Base-by-base conservation (phyloP, 2,329 filamentous ascomycete species). In the Hypoxylon sp. region DNA sequence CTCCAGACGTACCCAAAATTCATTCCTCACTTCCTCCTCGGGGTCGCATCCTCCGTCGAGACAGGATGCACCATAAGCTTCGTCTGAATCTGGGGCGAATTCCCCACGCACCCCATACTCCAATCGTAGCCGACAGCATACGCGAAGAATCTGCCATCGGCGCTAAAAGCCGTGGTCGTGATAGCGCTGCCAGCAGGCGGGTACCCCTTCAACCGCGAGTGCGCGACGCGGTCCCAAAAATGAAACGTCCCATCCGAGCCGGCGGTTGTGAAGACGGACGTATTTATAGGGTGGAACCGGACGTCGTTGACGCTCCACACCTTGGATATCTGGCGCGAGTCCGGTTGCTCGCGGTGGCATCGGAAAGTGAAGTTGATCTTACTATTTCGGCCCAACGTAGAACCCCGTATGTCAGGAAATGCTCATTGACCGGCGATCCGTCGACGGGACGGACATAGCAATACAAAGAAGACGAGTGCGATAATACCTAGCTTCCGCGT, bases 111-210 rank as follows among this genome's bases (percentile, higher is more conserved):
- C 2, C 90, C 91, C 78, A 90, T 90, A 75, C 88, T 89, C 91
- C 91, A 93, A 76, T 93, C 91, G 76, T 93, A 93, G 75, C 88
- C 90, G 42, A 91, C 83, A 1, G 90, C 90, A 70, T 88, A 88
- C 1, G 85, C 86, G 73, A 87, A 85, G 56, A 86, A 81, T 53
- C 77, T 86, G 48, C 90, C 91, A 68, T 84, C 86, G 42, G 83
- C 82, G 75, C 86, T 89, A 81, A 92, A 92, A 29, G 83, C 85
- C 0, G 87, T 88, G 5, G 86, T 84, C 1, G 87, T 88, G 78
- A 93, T 91, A 54, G 87, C 84, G 54, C 85, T 87, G 19, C 82
- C 83, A 35, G 83, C 83, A 39, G 79, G 77, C 6, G 84, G 83
- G 67, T 86, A 92, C 11, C 85, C 85, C 78, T 83, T 84, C n/a